phyloP scores from a whole-genome alignment of 129 eudicot genomes.

The Centella asiatica region DNA sequence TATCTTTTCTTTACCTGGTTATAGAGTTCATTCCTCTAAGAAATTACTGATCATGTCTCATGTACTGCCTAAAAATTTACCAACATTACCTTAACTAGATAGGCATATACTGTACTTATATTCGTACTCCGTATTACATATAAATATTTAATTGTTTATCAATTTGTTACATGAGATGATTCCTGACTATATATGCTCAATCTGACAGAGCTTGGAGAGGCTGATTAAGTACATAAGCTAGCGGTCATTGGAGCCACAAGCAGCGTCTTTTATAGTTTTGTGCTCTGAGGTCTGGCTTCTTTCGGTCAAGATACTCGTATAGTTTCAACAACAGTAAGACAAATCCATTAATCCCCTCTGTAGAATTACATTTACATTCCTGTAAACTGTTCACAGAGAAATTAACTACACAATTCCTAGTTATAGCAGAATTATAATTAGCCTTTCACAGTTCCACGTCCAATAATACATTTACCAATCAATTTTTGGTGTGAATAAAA shows the following conservation, averaged over 20 bases:
- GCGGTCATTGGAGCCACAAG: constrained; percentile 9
- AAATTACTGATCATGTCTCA: too few species aligned
- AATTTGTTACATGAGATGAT: neutral
- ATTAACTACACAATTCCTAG: neutral
- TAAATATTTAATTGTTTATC: neutral
- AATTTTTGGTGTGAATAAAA: too few species aligned
- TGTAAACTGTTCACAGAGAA: neutral
- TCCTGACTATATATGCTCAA: constrained; percentile 10
- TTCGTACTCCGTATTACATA: too few species aligned
- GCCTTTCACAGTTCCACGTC: too few species aligned
- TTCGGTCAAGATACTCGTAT: neutral
- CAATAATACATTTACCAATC: too few species aligned
- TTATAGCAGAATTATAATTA: neutral
- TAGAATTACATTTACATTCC: neutral
- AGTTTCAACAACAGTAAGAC: neutral
- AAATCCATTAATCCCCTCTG: neutral
- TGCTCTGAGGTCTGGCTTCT: neutral
- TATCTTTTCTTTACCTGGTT: neutral
- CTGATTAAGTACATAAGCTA: constrained; percentile 45
- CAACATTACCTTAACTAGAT: too few species aligned
- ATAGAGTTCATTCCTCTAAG: too few species aligned
- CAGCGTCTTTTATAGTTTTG: neutral
- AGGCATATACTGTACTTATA: too few species aligned
- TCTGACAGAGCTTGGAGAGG: constrained; percentile 78
- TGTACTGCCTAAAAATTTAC: too few species aligned